Conservation (phyloP, 805 yeast genomes). For the Monosporozyma solicola region DNA sequence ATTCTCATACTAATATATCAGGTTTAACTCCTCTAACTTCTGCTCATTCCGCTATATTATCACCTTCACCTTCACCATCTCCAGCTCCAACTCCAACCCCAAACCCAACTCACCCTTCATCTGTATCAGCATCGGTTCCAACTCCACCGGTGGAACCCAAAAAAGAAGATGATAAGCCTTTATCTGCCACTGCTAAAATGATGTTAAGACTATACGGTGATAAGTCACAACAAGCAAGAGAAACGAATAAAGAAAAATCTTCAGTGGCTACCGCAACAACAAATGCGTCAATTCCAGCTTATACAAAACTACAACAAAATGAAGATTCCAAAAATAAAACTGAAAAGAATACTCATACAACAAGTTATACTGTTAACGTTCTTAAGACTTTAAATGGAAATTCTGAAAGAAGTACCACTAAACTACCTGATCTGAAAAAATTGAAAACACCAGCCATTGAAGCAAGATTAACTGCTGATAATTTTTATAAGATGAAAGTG, state of each 20-base stretch:
- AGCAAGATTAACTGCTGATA: neutral
- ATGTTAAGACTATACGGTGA: conserved; percentile 13
- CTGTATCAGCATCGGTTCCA: neutral
- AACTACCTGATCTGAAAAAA: conserved; percentile 6
- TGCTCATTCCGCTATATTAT: neutral
- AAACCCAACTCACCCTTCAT: neutral
- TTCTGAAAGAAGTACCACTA: neutral
- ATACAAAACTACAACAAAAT: neutral
- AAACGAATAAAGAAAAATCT: neutral
- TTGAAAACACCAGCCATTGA: conserved; percentile 3
- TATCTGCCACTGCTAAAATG: conserved; percentile 13
- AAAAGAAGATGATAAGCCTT: neutral
- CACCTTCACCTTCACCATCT: neutral
- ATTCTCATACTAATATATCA: conserved; percentile 3
- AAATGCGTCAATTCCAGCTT: neutral
- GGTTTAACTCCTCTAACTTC: conserved; percentile 2
- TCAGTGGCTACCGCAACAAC: neutral
- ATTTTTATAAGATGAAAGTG: neutral
- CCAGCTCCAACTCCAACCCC: neutral
- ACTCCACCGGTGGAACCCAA: neutral
- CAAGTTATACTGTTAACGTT: neutral
- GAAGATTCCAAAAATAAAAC: neutral
- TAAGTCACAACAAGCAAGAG: conserved; percentile 3
- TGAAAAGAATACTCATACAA: neutral
- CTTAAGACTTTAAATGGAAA: neutral